A percentile compares a stretch with the other conserved stretches of the same genome.
These are phyloP conservation scores for Silene conica DNA, from an alignment of 148 eudicot species.

Conservation along the genomic window DNA sequence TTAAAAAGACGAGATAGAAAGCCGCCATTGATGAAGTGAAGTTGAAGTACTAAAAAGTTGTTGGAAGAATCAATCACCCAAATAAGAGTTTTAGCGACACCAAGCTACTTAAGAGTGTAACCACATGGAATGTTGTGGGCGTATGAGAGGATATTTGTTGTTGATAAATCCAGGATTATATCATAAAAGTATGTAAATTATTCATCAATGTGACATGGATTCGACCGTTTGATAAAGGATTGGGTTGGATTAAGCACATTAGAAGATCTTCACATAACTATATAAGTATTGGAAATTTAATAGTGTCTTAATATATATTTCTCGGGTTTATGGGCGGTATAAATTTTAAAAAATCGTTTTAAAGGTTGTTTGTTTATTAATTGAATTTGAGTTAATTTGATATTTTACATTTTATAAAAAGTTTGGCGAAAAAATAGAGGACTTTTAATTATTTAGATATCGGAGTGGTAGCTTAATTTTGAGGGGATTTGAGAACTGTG, in stretches of 20 bases:
- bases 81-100: conserved; percentile 4
- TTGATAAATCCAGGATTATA: background rate
- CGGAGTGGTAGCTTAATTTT: no score
- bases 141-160: background rate
- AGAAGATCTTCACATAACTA: background rate
- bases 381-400: no score
- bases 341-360: no score
- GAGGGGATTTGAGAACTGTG: no score
- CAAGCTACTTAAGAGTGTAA: conserved; percentile 12
- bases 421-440: no score
- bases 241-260: background rate
- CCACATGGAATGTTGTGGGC: conserved; percentile 12
- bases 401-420: no score
- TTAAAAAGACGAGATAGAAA: conserved; percentile 13
- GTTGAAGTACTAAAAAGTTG: background rate
- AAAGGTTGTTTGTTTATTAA: no score
- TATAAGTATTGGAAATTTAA: background rate
- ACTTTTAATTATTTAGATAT: no score
- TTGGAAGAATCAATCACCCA: background rate
- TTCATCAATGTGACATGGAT: background rate
- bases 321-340: no score
- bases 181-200: background rate
- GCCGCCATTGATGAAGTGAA: conserved; percentile 22
- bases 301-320: background rate
- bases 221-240: conserved; percentile 4